Evolutionary conservation across 352 stramenopile genomes (phyloP).

Genomic region (Phytophthora citrophthora): DNA sequence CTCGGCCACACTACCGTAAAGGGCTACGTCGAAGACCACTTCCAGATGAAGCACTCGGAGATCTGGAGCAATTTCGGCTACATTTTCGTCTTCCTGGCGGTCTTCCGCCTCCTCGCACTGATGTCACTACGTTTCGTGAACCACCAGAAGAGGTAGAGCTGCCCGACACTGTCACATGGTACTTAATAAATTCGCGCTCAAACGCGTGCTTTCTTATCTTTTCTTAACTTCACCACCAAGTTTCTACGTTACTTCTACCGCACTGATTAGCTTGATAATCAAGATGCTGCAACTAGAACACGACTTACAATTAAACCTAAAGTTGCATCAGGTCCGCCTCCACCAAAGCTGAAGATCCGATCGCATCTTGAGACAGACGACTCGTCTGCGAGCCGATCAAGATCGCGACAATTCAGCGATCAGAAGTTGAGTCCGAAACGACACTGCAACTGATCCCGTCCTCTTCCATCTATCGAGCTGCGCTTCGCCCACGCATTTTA

Average conservation of each 20-base stretch:
- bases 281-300: neutral
- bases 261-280: neutral
- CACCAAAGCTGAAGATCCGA: conserved; percentile 12
- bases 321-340: neutral
- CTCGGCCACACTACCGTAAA: conserved; percentile 29
- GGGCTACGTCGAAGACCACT: conserved; percentile 33
- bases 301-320: neutral
- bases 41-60: conserved; percentile 33
- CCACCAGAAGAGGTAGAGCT: conserved; percentile 7
- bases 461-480: too few relatives aligned
- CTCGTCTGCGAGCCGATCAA: neutral
- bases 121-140: conserved; percentile 34
- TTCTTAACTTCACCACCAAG: neutral
- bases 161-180: neutral
- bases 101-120: conserved; percentile 18
- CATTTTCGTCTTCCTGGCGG: conserved; percentile 31
- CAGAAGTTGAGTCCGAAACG: too few relatives aligned
- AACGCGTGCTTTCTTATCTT: neutral
- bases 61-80: conserved; percentile 36
- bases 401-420: too few relatives aligned
- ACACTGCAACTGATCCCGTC: too few relatives aligned
- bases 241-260: neutral
- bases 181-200: neutral
- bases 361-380: conserved; percentile 7
- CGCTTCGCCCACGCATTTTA: too few relatives aligned